phyloP scores from a whole-genome alignment of 805 yeast species.

The Kockiozyma suomiensis region DNA sequence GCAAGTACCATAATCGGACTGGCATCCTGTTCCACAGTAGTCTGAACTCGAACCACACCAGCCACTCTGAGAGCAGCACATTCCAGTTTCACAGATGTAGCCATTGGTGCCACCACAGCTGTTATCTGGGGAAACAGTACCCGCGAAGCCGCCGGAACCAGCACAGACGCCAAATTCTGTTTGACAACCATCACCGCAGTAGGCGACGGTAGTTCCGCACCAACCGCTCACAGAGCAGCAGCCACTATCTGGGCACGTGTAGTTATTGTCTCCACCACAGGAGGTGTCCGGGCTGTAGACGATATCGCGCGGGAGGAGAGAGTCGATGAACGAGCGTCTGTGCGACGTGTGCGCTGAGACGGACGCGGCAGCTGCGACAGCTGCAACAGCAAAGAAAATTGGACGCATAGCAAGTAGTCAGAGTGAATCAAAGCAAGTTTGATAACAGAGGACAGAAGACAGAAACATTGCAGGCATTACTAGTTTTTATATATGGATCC shows the following conservation, averaged over 20 bases:
- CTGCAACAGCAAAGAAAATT: neutral
- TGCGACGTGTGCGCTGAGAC: neutral
- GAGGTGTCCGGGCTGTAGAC: conserved; percentile 10
- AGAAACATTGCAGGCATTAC: neutral
- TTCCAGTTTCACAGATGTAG: conserved; percentile 11
- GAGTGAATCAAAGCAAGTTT: neutral
- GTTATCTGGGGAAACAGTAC: conserved; percentile 14
- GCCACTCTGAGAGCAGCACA: conserved; percentile 24
- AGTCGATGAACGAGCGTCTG: neutral
- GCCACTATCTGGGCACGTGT: conserved; percentile 12
- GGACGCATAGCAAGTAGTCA: neutral
- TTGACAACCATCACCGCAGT: conserved; percentile 17
- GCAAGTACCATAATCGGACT: conserved; percentile 16
- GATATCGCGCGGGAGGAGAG: neutral
- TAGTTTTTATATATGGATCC: neutral
- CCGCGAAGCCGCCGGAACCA: neutral
- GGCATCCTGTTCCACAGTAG: conserved; percentile 26
- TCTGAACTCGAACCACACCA: conserved; percentile 20
- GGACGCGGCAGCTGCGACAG: neutral
- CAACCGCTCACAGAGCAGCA: conserved; percentile 27
- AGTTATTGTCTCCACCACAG: conserved; percentile 19
- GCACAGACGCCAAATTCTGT: conserved; percentile 7
- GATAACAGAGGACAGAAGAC: neutral
- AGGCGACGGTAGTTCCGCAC: conserved; percentile 19
- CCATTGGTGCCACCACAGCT: conserved; percentile 21